phyloP scores from a whole-genome alignment of 805 yeast species.

The Candida pseudofarinosa region DNA sequence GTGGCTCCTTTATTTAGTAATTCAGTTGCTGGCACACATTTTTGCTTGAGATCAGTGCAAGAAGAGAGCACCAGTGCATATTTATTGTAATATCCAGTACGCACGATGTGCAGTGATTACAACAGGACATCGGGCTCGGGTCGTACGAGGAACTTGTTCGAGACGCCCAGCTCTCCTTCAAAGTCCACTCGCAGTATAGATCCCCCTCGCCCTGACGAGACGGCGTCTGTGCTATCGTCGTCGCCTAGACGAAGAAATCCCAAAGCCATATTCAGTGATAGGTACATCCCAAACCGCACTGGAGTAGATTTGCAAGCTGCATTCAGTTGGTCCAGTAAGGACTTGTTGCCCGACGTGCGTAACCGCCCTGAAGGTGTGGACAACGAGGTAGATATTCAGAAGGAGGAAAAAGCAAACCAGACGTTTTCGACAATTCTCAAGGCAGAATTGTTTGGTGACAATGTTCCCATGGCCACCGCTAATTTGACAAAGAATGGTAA shows the following conservation, averaged over 20 bases:
- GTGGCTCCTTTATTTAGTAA: too few relatives aligned
- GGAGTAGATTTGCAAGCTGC: constrained; percentile 90
- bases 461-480: constrained; percentile 54
- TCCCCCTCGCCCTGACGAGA: constrained; percentile 34
- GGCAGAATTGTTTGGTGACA: constrained; percentile 89
- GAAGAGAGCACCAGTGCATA: too few relatives aligned
- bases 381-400: constrained; percentile 61
- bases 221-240: constrained; percentile 24
- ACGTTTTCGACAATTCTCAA: constrained; percentile 83
- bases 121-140: not conserved
- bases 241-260: constrained; percentile 47
- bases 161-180: constrained; percentile 42
- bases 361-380: constrained; percentile 27
- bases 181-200: constrained; percentile 35
- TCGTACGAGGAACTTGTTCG: constrained; percentile 14
- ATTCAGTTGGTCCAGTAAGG: constrained; percentile 51
- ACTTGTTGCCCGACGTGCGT: constrained; percentile 34
- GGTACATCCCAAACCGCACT: constrained; percentile 83
- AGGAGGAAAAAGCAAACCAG: constrained; percentile 78
- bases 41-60: too few relatives aligned
- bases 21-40: too few relatives aligned
- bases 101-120: not conserved
- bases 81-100: too few relatives aligned
- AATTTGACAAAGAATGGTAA: constrained; percentile 16
- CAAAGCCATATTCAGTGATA: constrained; percentile 62